A percentile compares a stretch with the other conserved stretches of the same genome.
Evolutionary conservation across 805 yeast genomes (phyloP).

Genomic region (Wickerhamiella brachini): DNA sequence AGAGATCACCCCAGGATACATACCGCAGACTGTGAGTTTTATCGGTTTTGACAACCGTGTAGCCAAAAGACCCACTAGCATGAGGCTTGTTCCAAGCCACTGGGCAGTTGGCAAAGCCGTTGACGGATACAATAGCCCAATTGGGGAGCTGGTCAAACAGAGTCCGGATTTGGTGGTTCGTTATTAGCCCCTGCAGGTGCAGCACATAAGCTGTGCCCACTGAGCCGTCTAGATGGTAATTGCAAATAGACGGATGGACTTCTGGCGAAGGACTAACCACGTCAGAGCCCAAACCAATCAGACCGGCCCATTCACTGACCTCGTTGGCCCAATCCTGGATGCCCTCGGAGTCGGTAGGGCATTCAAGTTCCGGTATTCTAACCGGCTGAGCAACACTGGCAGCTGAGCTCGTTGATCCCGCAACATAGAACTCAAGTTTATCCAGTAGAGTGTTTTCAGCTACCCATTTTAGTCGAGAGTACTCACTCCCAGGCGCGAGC

Average conservation of each 20-base stretch:
- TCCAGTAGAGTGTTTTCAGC: conserved; percentile 6
- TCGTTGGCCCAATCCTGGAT: conserved; percentile 14
- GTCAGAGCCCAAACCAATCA: conserved; percentile 5
- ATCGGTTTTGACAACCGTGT: conserved; percentile 3
- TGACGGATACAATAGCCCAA: conserved; percentile 8
- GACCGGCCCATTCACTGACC: conserved; percentile 14
- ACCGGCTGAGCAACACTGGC: neutral
- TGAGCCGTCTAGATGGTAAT: conserved; percentile 1
- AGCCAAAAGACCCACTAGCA: conserved; percentile 1
- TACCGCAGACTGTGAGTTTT: neutral
- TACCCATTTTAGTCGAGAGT: conserved; percentile 7
- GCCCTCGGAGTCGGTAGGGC: conserved; percentile 2
- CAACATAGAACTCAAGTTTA: conserved; percentile 2
- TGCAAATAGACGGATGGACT: conserved; percentile 7
- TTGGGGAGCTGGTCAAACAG: conserved; percentile 1
- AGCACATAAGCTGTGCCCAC: neutral
- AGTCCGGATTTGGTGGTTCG: neutral
- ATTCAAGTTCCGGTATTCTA: conserved; percentile 2
- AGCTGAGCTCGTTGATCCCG: neutral
- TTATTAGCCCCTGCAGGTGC: neutral
- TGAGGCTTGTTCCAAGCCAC: conserved; percentile 1
- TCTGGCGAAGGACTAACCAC: conserved; percentile 1
- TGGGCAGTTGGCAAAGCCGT: conserved; percentile 8
- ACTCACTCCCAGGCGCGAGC: conserved; percentile 5
- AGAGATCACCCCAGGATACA: neutral